Conservation (phyloP, 192 early-diverging fungal genomes). For the Rhizoclosmatium globosum region DNA sequence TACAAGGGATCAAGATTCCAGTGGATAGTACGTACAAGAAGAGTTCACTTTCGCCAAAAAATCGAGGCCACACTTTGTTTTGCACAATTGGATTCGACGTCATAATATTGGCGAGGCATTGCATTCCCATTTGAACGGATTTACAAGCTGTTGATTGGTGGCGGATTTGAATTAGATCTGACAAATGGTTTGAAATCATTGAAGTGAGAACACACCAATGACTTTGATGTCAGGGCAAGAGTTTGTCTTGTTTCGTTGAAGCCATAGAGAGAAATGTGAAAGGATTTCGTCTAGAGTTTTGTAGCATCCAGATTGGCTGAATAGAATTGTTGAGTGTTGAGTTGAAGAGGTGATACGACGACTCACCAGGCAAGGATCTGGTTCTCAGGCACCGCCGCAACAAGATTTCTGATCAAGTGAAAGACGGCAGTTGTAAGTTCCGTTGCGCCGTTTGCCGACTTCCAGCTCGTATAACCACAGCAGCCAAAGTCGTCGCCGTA, state of each 20-base stretch:
- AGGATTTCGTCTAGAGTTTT: conserved; percentile 50
- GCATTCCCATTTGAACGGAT: conserved; percentile 55
- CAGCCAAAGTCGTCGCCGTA: neutral
- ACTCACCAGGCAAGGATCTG: conserved; percentile 51
- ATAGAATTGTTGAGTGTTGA: conserved; percentile 1
- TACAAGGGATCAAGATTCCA: neutral
- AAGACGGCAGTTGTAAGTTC: conserved; percentile 47
- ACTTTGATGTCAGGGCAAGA: conserved; percentile 43
- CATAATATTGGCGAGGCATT: conserved; percentile 61
- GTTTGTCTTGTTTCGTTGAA: conserved; percentile 36
- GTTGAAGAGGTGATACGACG: neutral
- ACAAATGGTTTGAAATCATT: neutral
- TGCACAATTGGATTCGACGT: conserved; percentile 54
- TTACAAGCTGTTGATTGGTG: conserved; percentile 24
- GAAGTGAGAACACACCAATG: conserved; percentile 17
- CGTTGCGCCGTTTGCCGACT: neutral
- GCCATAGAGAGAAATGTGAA: conserved; percentile 50
- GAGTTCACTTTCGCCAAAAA: conserved; percentile 48
- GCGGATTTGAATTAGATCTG: neutral
- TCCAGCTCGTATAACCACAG: conserved; percentile 24
- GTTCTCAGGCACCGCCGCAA: conserved; percentile 48
- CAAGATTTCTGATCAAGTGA: conserved; percentile 52
- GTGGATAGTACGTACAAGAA: conserved; percentile 37
- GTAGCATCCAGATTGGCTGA: conserved; percentile 44
- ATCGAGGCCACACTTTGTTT: conserved; percentile 55